A percentile compares a stretch with the other conserved stretches of the same genome.
phyloP scores from a whole-genome alignment of 2,329 filamentous ascomycete genomes.

The Cryphonectria parasitica region DNA sequence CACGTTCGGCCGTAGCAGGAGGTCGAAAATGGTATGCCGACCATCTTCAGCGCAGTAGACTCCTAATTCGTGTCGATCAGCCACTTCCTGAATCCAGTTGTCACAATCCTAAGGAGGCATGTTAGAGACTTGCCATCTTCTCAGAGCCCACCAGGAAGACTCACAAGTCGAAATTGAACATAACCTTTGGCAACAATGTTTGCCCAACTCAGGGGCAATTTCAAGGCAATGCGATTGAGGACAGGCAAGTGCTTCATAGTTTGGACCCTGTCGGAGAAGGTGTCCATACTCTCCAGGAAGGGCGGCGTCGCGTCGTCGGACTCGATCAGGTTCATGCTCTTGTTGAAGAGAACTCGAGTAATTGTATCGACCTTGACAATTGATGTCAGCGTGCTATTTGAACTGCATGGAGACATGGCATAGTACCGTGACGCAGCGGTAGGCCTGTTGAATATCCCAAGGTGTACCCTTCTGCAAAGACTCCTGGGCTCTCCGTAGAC shows the following conservation, averaged over 20 bases:
- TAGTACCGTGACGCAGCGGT: neutral
- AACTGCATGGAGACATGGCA: neutral
- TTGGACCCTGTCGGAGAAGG: slow-evolving; percentile 1
- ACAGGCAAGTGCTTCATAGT: slow-evolving; percentile 1
- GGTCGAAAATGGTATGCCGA: slow-evolving; percentile 11
- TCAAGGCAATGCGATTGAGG: slow-evolving; percentile 6
- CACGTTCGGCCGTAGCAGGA: slow-evolving; percentile 1
- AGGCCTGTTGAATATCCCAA: neutral
- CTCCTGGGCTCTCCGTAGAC: neutral
- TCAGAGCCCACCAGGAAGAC: neutral
- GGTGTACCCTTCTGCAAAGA: neutral
- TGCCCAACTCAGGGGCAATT: neutral
- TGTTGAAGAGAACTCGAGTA: slow-evolving; percentile 5
- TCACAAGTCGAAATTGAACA: neutral
- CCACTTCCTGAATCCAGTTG: slow-evolving; percentile 4
- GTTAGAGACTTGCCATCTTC: neutral
- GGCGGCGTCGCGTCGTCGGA: neutral
- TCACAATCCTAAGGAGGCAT: neutral
- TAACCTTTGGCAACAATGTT: neutral
- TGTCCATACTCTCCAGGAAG: slow-evolving; percentile 2
- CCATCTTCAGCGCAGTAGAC: slow-evolving; percentile 11
- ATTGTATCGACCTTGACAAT: slow-evolving; percentile 5
- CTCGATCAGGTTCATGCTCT: slow-evolving; percentile 10
- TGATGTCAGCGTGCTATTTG: neutral
- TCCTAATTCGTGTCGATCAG: neutral